Evolutionary conservation across 2,329 filamentous ascomycete genomes (phyloP).

Genomic region (Epichloe typhina): DNA sequence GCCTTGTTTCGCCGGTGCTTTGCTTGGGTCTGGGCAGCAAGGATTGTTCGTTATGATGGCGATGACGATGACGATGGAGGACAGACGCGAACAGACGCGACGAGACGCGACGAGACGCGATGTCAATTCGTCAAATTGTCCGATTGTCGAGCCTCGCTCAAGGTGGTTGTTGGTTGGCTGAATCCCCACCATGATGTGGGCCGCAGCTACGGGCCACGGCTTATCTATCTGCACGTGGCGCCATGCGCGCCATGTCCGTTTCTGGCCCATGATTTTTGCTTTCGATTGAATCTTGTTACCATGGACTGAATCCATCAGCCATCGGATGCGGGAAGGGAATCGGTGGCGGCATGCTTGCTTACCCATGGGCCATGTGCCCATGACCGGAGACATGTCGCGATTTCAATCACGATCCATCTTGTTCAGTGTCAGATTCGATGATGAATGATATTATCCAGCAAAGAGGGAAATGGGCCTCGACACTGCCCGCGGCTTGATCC

Average conservation of each 20-base stretch:
- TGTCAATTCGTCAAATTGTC: background rate
- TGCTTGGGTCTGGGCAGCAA: background rate
- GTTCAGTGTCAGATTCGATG: too few relatives aligned
- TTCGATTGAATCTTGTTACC: background rate
- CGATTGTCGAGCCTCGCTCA: background rate
- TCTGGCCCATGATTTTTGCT: background rate
- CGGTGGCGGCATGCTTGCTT: too few relatives aligned
- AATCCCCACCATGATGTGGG: background rate
- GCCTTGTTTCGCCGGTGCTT: background rate
- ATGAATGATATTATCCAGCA: too few relatives aligned
- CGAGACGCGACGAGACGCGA: conserved; percentile 2
- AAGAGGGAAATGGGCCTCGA: too few relatives aligned
- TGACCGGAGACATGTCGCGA: too few relatives aligned
- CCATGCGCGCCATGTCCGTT: background rate
- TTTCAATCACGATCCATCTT: too few relatives aligned
- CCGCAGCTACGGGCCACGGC: background rate
- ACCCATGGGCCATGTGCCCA: too few relatives aligned
- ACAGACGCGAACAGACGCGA: background rate
- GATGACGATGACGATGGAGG: background rate
- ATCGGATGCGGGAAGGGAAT: too few relatives aligned
- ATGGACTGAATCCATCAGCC: background rate
- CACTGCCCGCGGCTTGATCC: too few relatives aligned
- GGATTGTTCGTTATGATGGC: background rate
- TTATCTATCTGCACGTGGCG: background rate
- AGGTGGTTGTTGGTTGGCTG: background rate